Percentiles rank a stretch among this genome's conserved stretches.
These are phyloP conservation scores for Linum trigynum DNA, from an alignment of 345 rosid species.

Conservation along the genomic window DNA sequence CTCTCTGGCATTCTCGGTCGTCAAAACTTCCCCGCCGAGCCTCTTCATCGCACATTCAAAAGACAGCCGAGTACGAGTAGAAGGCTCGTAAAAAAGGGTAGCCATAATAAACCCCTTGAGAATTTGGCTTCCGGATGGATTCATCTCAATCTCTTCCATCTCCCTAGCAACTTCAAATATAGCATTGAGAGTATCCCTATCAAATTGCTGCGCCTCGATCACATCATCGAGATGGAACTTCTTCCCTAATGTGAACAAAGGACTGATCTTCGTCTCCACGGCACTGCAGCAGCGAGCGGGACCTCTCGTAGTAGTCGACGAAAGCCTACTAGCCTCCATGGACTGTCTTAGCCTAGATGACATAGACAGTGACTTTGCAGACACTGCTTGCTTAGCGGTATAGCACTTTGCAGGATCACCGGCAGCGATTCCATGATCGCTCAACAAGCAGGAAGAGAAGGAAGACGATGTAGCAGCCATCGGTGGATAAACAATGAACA, in stretches of 20 bases:
- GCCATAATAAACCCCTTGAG: conserved; percentile 91
- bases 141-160: conserved; percentile 75
- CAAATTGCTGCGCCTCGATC: conserved; percentile 90
- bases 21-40: conserved; percentile 87
- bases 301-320: conserved; percentile 8
- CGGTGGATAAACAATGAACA: not conserved
- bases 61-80: conserved; percentile 91
- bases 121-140: conserved; percentile 60
- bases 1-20: conserved; percentile 90
- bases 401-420: conserved; percentile 5
- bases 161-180: conserved; percentile 75
- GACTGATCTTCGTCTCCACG: conserved; percentile 24
- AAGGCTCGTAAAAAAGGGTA: conserved; percentile 91
- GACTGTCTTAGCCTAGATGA: conserved; percentile 15
- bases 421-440: not conserved
- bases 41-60: conserved; percentile 98
- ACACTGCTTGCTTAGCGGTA: conserved; percentile 4
- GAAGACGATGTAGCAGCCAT: conserved; percentile 10
- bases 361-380: conserved; percentile 15
- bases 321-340: conserved; percentile 9
- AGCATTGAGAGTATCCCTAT: conserved; percentile 60
- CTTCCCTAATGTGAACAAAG: conserved; percentile 25
- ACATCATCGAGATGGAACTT: conserved; percentile 76
- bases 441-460: conserved; percentile 8
- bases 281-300: conserved; percentile 26